These are phyloP conservation scores for Thermochaetoides dissita DNA, from an alignment of 2,329 filamentous ascomycete genomes.

Conservation along the genomic window DNA sequence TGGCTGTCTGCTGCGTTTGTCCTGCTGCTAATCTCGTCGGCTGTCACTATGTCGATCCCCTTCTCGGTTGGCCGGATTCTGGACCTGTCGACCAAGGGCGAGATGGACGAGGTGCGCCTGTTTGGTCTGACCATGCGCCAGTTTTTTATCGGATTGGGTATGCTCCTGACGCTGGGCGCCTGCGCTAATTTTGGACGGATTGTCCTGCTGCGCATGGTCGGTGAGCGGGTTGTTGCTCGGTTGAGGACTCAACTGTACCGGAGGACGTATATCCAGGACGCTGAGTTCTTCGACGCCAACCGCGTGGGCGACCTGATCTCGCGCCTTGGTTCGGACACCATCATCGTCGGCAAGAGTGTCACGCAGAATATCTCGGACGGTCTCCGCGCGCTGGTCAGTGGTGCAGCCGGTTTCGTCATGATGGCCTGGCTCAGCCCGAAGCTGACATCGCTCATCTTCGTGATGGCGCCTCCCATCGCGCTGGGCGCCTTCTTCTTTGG, in stretches of 20 bases:
- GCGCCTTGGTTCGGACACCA: conserved; percentile 84
- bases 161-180: conserved; percentile 69
- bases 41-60: conserved; percentile 89
- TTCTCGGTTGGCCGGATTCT: conserved; percentile 94
- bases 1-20: conserved; percentile 68
- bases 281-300: conserved; percentile 98
- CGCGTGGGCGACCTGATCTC: conserved; percentile 93
- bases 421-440: conserved; percentile 95
- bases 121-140: conserved; percentile 76
- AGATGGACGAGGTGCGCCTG: conserved; percentile 51
- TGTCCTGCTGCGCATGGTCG: conserved; percentile 82
- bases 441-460: conserved; percentile 69
- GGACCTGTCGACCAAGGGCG: conserved; percentile 70
- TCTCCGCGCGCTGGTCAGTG: conserved; percentile 79
- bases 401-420: conserved; percentile 72
- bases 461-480: conserved; percentile 85
- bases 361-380: conserved; percentile 96
- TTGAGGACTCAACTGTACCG: conserved; percentile 82
- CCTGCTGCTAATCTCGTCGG: conserved; percentile 76
- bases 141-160: conserved; percentile 72
- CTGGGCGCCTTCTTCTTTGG: conserved; percentile 87
- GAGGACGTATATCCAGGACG: conserved; percentile 89
- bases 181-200: conserved; percentile 88
- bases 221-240: conserved; percentile 83
- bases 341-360: conserved; percentile 96